Conservation (phyloP, 345 rosid genomes). For the Arabis hirsuta region DNA sequence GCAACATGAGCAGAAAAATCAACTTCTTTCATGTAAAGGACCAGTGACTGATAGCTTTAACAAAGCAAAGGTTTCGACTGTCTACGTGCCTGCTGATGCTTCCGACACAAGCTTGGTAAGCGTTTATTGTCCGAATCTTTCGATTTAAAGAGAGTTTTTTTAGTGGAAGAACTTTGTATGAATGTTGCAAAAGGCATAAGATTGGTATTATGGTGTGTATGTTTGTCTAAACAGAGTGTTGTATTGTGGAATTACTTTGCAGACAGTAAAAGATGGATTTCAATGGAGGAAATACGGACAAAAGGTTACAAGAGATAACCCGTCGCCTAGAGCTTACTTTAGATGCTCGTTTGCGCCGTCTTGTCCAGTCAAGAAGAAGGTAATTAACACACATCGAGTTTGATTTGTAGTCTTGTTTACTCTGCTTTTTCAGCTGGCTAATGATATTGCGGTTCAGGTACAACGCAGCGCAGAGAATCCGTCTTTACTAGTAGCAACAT, state of each 20-base stretch:
- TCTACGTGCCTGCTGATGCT: constrained; percentile 48
- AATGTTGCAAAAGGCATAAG: not conserved
- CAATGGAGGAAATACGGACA: constrained; percentile 99
- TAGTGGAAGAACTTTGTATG: not conserved
- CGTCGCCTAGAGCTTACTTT: constrained; percentile 95
- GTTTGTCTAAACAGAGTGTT: not conserved
- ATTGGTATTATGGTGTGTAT: not conserved
- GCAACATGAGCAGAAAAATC: constrained; percentile 29
- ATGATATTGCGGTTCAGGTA: constrained; percentile 54
- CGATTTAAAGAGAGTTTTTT: not conserved
- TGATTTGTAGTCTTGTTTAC: not conserved
- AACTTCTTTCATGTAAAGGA: constrained; percentile 47
- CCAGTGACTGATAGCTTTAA: constrained; percentile 48
- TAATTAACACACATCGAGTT: constrained; percentile 28
- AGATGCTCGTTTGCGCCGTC: constrained; percentile 86
- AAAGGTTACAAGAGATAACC: constrained; percentile 97
- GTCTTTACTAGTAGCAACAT: constrained; percentile 70
- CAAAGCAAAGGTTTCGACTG: constrained; percentile 54
- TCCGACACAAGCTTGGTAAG: constrained; percentile 75
- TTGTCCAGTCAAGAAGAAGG: constrained; percentile 96
- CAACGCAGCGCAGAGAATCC: constrained; percentile 87
- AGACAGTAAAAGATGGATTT: constrained; percentile 89
- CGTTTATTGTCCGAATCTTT: not conserved
- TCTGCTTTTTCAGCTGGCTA: constrained; percentile 26
- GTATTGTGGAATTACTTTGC: not conserved